These are phyloP conservation scores for Monilinia laxa DNA, from an alignment of 2,329 filamentous ascomycete species.

Conservation along the genomic window DNA sequence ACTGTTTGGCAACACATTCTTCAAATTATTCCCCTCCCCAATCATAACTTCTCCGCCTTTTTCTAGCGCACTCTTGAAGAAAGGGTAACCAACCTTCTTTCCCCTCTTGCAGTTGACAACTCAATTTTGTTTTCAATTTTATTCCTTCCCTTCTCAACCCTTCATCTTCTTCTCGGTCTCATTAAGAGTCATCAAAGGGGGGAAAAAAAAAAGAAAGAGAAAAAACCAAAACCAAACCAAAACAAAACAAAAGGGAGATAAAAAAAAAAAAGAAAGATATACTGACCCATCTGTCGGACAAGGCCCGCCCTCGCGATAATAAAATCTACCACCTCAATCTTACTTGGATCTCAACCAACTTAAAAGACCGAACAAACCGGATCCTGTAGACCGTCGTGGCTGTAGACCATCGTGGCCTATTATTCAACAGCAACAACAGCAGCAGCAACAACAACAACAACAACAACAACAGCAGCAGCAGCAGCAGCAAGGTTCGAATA, in stretches of 20 bases:
- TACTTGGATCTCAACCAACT: slow-evolving; percentile 2
- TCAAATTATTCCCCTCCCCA: slow-evolving; percentile 3
- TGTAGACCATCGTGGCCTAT: slow-evolving; percentile 12
- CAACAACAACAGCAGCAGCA: no score
- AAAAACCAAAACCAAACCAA: no score
- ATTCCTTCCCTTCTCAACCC: background rate
- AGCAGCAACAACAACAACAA: no score
- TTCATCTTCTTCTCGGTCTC: background rate
- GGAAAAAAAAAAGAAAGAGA: background rate
- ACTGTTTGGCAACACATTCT: slow-evolving; percentile 25
- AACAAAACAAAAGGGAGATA: background rate
- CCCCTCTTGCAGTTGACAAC: slow-evolving; percentile 24
- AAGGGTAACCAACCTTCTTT: slow-evolving; percentile 22
- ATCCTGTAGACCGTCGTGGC: no score
- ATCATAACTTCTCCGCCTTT: slow-evolving; percentile 23
- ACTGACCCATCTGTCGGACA: slow-evolving; percentile 12
- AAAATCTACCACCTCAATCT: slow-evolving; percentile 14
- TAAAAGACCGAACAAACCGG: slow-evolving; percentile 10
- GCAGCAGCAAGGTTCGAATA: background rate
- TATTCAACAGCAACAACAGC: slow-evolving; percentile 11
- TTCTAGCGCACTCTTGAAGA: slow-evolving; percentile 28
- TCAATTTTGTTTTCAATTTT: background rate
- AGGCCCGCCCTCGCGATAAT: slow-evolving; percentile 16
- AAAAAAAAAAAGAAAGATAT: background rate
- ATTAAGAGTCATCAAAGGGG: slow-evolving; percentile 10